Evolutionary conservation across 495 filamentous ascomycete genomes (phyloP), one percentile per base, ranked within the genome.

Genomic region (Aeminium ludgeri): DNA sequence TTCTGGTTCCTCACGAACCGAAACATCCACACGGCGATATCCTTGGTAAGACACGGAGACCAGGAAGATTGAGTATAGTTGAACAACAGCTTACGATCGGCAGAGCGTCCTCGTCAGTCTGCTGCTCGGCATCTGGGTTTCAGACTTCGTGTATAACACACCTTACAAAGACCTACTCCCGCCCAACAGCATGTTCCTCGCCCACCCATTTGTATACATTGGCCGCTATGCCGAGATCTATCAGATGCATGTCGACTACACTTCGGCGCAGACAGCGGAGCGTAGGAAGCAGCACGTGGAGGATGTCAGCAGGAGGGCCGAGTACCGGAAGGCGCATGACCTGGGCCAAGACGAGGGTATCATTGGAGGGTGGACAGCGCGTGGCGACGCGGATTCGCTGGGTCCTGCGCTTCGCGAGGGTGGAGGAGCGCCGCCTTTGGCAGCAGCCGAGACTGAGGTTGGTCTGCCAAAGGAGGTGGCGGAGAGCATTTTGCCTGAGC

Each of bases 261-360:
- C 62, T 17, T 70, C 75, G 2, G 67, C 68, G 46, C 55, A 72
- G 44, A 74, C 76, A 28, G 64, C 67, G 18, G 80, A 82, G 58
- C 71, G 71, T 63, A 67, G 85, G 30, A 62, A 68, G 41, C 65
- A 65, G 44, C 69, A 72, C 25, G 60, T 78, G 43, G 81, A 89
- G 30, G 86, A 95, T 62, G 76, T 81, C 28, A 63, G 72, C 56
- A 89, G 91, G 72, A 65, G 86, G 46, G 63, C 64, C 32, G 69
- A 76, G 58, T 95, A 80, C 58, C 74, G 82, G 35, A 71, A 78
- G 63, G 83, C 81, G 38, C 83, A 93, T 68, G 85, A 83, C 7
- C 20, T 87, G 52, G 75, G 78, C 48, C 25, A 46, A 11, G 68
- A 74, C 32, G 61, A 70, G 46, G 59, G 58, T 3, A 20, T 35